Evolutionary conservation across 257 asterid genomes (phyloP).

Genomic region (Solanum bulbocastanum): DNA sequence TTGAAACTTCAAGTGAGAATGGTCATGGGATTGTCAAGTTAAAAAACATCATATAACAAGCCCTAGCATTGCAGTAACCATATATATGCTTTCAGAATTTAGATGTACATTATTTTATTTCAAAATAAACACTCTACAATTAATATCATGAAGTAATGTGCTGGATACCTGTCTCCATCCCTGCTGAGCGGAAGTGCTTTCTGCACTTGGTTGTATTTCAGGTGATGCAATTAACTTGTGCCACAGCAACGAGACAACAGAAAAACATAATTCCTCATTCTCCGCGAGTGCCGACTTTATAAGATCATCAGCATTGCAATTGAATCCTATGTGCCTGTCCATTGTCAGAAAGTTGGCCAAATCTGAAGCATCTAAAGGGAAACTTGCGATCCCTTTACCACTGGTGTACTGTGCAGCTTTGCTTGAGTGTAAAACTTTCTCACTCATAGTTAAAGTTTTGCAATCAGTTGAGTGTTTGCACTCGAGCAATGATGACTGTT

Average conservation of each 20-base stretch:
- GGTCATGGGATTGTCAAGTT: background rate
- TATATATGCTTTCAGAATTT: background rate
- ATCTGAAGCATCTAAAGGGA: constrained; percentile 84
- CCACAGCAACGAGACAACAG: constrained; percentile 97
- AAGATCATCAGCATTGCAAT: constrained; percentile 70
- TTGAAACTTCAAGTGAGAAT: background rate
- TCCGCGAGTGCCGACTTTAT: constrained; percentile 69
- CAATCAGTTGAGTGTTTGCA: constrained; percentile 32
- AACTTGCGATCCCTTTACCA: constrained; percentile 51
- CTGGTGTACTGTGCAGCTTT: constrained; percentile 28
- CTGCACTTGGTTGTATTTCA: constrained; percentile 85
- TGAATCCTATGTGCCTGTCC: constrained; percentile 90
- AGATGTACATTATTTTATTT: background rate
- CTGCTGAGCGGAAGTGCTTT: constrained; percentile 97
- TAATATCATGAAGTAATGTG: background rate
- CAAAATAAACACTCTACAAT: background rate
- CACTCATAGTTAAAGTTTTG: constrained; percentile 22
- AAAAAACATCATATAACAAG: background rate
- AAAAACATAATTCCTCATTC: constrained; percentile 86
- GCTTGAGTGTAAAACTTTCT: constrained; percentile 19
- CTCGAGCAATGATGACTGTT: constrained; percentile 31
- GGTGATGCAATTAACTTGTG: constrained; percentile 94
- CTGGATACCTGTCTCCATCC: constrained; percentile 97
- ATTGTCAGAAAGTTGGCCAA: constrained; percentile 85
- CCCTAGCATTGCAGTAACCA: background rate